phyloP scores from a whole-genome alignment of 1,284 basidiomycete genomes.

The Hypsizygus ulmarius region DNA sequence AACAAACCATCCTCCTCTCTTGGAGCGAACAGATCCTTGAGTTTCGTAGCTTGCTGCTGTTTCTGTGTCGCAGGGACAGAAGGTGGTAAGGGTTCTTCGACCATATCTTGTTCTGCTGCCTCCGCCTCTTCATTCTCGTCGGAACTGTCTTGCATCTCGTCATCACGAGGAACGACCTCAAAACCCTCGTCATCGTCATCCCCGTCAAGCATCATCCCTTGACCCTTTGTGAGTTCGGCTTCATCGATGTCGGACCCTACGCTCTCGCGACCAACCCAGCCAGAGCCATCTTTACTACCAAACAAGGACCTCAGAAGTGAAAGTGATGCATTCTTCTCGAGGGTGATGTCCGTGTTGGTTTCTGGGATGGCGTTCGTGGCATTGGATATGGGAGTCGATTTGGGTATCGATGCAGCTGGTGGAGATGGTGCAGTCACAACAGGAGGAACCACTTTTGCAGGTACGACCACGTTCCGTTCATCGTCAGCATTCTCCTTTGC shows the following conservation, averaged over 20 bases:
- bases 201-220: constrained; percentile 19
- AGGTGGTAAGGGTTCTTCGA: neutral
- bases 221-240: constrained; percentile 30
- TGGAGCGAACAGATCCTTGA: constrained; percentile 72
- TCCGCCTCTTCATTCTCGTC: constrained; percentile 7
- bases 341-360: constrained; percentile 32
- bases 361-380: constrained; percentile 12
- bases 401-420: neutral
- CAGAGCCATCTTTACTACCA: constrained; percentile 37
- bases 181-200: constrained; percentile 29
- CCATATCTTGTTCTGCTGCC: constrained; percentile 11
- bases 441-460: neutral
- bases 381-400: neutral
- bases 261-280: constrained; percentile 58
- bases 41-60: constrained; percentile 26
- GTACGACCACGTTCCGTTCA: neutral
- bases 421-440: constrained; percentile 1
- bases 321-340: constrained; percentile 47
- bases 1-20: constrained; percentile 58
- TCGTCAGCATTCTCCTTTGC: neutral
- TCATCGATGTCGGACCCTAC: constrained; percentile 53
- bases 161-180: constrained; percentile 40
- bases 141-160: neutral
- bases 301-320: constrained; percentile 53
- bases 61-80: constrained; percentile 10